Evolutionary conservation across 2,329 filamentous ascomycete genomes (phyloP).

Genomic region (Endoconidiophora polonica): DNA sequence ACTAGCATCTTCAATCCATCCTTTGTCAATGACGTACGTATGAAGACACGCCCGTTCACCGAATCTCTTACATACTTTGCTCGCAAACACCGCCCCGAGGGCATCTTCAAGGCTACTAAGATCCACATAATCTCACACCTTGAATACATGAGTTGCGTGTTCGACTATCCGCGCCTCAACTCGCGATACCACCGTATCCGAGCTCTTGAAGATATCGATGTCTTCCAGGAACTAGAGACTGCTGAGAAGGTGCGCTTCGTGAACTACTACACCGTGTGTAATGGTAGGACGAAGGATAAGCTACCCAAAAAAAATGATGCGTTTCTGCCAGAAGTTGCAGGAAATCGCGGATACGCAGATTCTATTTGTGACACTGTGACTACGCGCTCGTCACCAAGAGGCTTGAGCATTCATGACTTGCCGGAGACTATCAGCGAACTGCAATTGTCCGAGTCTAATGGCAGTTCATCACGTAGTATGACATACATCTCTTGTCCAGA

Average conservation of each 20-base stretch:
- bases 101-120: conserved; percentile 51
- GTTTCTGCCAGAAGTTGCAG: too few species aligned
- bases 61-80: conserved; percentile 57
- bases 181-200: conserved; percentile 53
- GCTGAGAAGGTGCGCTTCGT: conserved; percentile 51
- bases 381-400: too few species aligned
- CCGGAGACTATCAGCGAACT: too few species aligned
- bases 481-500: too few species aligned
- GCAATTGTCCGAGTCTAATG: too few species aligned
- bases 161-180: conserved; percentile 56
- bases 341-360: too few species aligned
- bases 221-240: conserved; percentile 22
- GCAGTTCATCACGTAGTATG: too few species aligned
- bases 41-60: conserved; percentile 53
- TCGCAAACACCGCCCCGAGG: conserved; percentile 59
- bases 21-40: conserved; percentile 56
- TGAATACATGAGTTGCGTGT: conserved; percentile 67
- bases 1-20: conserved; percentile 55
- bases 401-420: too few species aligned
- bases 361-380: too few species aligned
- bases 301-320: background rate
- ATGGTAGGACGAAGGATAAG: conserved; percentile 43
- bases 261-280: conserved; percentile 83
- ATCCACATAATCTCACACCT: conserved; percentile 63
- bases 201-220: conserved; percentile 53